phyloP scores from a whole-genome alignment of 2,329 filamentous ascomycete genomes.

The Cytospora piceicola region DNA sequence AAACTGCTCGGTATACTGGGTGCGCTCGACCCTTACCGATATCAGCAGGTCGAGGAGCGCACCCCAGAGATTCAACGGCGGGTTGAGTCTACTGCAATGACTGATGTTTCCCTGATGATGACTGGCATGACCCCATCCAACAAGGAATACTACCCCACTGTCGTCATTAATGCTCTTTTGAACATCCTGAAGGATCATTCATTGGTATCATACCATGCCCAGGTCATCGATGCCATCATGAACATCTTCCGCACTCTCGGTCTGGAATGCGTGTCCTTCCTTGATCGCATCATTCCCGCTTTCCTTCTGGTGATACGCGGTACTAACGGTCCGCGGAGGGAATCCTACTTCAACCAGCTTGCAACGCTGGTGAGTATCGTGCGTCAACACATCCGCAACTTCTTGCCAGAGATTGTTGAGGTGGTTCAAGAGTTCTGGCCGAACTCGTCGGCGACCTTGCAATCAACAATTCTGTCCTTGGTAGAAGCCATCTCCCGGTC shows the following conservation, averaged over 20 bases:
- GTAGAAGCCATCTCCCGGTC: conserved; percentile 94
- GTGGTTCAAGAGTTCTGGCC: conserved; percentile 88
- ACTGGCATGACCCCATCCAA: conserved; percentile 93
- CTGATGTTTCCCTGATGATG: conserved; percentile 98
- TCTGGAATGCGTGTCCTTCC: conserved; percentile 92
- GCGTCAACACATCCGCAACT: conserved; percentile 92
- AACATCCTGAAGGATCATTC: conserved; percentile 91
- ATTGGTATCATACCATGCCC: conserved; percentile 85
- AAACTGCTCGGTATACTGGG: conserved; percentile 95
- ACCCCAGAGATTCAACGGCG: conserved; percentile 78
- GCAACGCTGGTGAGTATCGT: conserved; percentile 93
- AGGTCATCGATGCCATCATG: conserved; percentile 97
- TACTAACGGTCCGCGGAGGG: conserved; percentile 75
- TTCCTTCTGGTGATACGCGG: conserved; percentile 88
- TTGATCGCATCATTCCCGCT: conserved; percentile 90
- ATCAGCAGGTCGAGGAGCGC: conserved; percentile 91
- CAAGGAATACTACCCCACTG: conserved; percentile 97
- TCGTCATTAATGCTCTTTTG: conserved; percentile 94
- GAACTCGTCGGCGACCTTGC: conserved; percentile 74
- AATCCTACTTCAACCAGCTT: conserved; percentile 97
- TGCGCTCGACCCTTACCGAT: conserved; percentile 93
- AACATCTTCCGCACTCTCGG: conserved; percentile 97
- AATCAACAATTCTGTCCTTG: conserved; percentile 87
- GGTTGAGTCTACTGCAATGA: conserved; percentile 68
- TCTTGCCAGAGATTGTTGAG: conserved; percentile 82